These are phyloP conservation scores for Cryptococcus deneoformans DNA, from an alignment of 1,284 basidiomycete species.

Conservation along the genomic window DNA sequence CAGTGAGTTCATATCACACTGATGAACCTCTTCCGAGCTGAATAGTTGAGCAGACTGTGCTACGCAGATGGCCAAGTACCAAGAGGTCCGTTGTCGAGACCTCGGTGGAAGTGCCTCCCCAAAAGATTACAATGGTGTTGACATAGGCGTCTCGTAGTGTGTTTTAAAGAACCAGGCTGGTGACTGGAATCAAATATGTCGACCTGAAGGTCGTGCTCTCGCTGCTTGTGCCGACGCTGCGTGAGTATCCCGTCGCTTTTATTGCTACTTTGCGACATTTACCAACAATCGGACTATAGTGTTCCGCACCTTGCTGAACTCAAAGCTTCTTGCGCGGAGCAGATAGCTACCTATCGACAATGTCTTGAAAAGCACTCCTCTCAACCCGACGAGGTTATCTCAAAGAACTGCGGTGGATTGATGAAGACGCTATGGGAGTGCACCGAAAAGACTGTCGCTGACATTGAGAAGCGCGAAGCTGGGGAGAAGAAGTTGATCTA, in stretches of 20 bases:
- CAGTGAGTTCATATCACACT: constrained; percentile 25
- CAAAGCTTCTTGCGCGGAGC: constrained; percentile 34
- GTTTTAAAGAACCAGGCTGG: constrained; percentile 39
- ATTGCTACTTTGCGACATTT: neutral
- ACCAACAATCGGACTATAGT: constrained; percentile 12
- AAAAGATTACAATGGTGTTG: neutral
- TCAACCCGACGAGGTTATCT: constrained; percentile 30
- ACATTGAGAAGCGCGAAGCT: constrained; percentile 19
- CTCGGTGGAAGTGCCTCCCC: neutral
- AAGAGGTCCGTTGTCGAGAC: constrained; percentile 26
- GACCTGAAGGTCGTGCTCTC: constrained; percentile 34
- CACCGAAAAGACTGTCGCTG: constrained; percentile 32
- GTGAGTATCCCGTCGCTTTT: constrained; percentile 14
- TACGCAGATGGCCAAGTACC: constrained; percentile 45
- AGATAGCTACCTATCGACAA: constrained; percentile 36
- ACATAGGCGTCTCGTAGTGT: constrained; percentile 24
- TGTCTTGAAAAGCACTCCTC: constrained; percentile 37
- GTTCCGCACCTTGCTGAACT: constrained; percentile 44
- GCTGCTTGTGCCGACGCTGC: constrained; percentile 43
- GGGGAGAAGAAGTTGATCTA: neutral
- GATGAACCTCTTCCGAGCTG: neutral
- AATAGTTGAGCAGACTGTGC: constrained; percentile 34
- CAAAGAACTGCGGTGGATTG: constrained; percentile 26
- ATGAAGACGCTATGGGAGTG: constrained; percentile 46
- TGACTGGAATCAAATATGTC: constrained; percentile 43